phyloP scores from a whole-genome alignment of 495 filamentous ascomycete species.

The Hypoxylon fragiforme region DNA sequence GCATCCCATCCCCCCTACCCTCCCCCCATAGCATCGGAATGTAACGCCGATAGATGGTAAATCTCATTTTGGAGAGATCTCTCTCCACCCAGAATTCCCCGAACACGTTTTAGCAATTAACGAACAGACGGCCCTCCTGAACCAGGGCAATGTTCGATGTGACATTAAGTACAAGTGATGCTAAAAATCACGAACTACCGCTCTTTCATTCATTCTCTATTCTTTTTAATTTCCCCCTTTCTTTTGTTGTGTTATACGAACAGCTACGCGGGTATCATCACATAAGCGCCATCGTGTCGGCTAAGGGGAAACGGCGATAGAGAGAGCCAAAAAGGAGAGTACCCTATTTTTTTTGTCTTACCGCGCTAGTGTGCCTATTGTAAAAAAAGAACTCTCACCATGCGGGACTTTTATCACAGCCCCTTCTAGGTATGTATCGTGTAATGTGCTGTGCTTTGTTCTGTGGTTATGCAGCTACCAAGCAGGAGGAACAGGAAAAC shows the following conservation, averaged over 20 bases:
- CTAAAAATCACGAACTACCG: too few species aligned
- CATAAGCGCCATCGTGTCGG: not conserved
- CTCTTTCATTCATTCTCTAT: not conserved
- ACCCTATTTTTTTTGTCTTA: conserved; percentile 12
- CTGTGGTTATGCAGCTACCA: too few species aligned
- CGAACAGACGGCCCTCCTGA: conserved; percentile 32
- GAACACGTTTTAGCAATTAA: conserved; percentile 39
- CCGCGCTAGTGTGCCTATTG: conserved; percentile 4
- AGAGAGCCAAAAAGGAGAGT: too few species aligned
- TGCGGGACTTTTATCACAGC: conserved; percentile 8
- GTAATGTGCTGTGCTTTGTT: not conserved
- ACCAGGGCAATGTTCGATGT: conserved; percentile 23
- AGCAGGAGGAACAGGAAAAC: conserved; percentile 2
- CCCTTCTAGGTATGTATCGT: conserved; percentile 10
- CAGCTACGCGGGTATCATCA: conserved; percentile 1
- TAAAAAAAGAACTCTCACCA: conserved; percentile 1
- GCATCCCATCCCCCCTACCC: too few species aligned
- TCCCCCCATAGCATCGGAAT: conserved; percentile 36
- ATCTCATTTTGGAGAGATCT: conserved; percentile 37
- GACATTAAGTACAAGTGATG: conserved; percentile 24
- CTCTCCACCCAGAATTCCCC: conserved; percentile 37
- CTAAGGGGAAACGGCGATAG: not conserved
- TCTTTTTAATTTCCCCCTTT: not conserved
- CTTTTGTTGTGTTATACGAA: conserved; percentile 1
- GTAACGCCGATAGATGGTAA: conserved; percentile 38